phyloP scores from a whole-genome alignment of 192 early-diverging fungal genomes.

The Pilaira anomala region DNA sequence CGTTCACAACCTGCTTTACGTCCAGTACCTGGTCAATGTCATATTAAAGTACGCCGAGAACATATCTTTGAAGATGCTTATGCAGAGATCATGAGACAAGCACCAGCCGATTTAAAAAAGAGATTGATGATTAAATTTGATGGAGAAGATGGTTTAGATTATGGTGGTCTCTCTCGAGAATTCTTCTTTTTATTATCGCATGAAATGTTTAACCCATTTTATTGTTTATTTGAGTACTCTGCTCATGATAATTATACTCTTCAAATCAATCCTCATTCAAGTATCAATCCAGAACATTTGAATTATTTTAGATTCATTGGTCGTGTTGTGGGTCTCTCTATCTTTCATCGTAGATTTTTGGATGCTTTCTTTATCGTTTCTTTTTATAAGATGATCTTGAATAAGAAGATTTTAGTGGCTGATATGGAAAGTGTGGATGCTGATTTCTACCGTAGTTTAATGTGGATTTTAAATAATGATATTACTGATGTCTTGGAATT shows the following conservation, averaged over 20 bases:
- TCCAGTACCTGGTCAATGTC: conserved; percentile 84
- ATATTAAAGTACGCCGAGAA: conserved; percentile 86
- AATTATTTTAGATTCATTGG: conserved; percentile 99
- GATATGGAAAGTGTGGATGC: conserved; percentile 97
- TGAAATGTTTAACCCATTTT: conserved; percentile 97
- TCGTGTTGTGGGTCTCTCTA: conserved; percentile 90
- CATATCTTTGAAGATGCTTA: conserved; percentile 95
- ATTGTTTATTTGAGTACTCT: conserved; percentile 93
- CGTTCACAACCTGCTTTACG: conserved; percentile 89
- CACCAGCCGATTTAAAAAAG: conserved; percentile 90
- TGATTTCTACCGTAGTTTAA: conserved; percentile 84
- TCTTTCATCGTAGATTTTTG: conserved; percentile 95
- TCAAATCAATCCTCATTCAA: conserved; percentile 95
- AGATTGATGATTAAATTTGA: conserved; percentile 98
- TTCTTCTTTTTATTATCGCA: conserved; percentile 98
- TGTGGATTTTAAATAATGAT: conserved; percentile 94
- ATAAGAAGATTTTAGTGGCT: conserved; percentile 82
- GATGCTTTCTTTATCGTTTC: conserved; percentile 95
- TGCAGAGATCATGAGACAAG: conserved; percentile 92
- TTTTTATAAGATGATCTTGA: conserved; percentile 97
- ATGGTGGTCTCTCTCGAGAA: conserved; percentile 95
- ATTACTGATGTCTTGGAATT: conserved; percentile 83
- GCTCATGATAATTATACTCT: conserved; percentile 98
- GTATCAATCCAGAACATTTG: conserved; percentile 94
- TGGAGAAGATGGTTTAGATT: conserved; percentile 97